Base-by-base conservation (phyloP, 1,139 yeast genomes). In the Blastobotrys capitulatus region DNA sequence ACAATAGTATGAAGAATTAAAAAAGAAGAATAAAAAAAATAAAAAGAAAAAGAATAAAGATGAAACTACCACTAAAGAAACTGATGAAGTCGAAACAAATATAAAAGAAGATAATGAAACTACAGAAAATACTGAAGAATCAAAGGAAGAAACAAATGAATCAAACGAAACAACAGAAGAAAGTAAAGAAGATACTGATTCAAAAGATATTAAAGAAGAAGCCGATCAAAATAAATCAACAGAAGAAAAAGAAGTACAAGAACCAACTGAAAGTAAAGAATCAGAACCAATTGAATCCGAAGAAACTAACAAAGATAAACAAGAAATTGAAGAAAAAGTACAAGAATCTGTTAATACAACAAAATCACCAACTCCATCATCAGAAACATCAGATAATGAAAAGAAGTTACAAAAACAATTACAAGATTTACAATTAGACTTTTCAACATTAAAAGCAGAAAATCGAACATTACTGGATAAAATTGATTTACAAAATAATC, bases 11-110 rank as follows among this genome's bases (percentile, higher is more conserved):
- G 85, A 80, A 54, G 83, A 80, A 55, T 67, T 80, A 71, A 81
- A 82, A 72, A 79, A 77, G 70, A 77, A 78, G 60, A 59, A 65
- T 52, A 68, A 65, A 64, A 77, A 77, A 63, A 77, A 77, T 69
- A 63, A 64, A 57, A 70, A 69, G 64, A 63, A 65, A 58, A 67
- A 65, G 59, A 61, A 60, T 54, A 57, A 58, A 57, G 61, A 60
- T 29, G 32, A 3, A 12, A 9, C 4, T 13, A 29, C 5, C 2
- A 9, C 5, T 13, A 29, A 4, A 37, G 40, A 19, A 25, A 7
- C 9, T 13, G 38, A 13, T 55, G 58, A 55, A 20, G 52, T 45
- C 6, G 56, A 50, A 26, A 36, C 47, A 31, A 53, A 44, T 12
- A 45, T 42, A 27, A 50, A 47, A 25, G 48, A 50, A 19, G 54